Evolutionary conservation across 805 yeast species (phyloP), one percentile per base, ranked within the genome.

Genomic region (Brettanomyces sp.): DNA sequence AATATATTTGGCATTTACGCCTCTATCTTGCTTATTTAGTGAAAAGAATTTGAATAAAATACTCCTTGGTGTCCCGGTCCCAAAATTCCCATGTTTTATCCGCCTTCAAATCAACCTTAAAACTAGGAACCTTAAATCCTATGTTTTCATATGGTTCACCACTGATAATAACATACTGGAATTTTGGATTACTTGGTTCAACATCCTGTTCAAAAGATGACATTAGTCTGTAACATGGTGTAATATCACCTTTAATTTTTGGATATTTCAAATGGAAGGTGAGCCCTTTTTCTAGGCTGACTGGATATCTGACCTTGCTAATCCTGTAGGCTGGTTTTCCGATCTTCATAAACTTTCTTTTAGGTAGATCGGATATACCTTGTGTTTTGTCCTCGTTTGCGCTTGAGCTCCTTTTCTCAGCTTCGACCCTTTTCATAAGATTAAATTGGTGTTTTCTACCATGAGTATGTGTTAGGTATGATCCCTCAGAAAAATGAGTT

Each of bases 101-200:
- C 21, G 67, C 70, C 5, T 49, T 43, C 42, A 56, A 48, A 49
- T 74, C 79, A 12, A 79, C 67, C 23, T 79, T 77, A 21, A 58
- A 68, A 13, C 78, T 70, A 1, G 95, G 95, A 11, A 93, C 70
- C 48, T 86, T 81, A 47, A 91, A 68, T 1, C 83, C 85, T 8
- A 88, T 69, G 48, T 82, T 87, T 49, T 88, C 91, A 61, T 87
- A 93, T 1, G 97, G 97, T 59, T 88, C 96, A 3, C 83, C 93
- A n/a, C 89, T 80, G 0, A 90, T 65, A 9, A 90, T 80, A 51
- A 93, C 55, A 59, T 81, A 90, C 63, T 85, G 95, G 62, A 59
- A 79, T 8, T 69, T 66, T 32, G 73, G 67, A 44, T 77, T 77
- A 55, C 56, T 43, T 12, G 35, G 14, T 55, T 74, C 77, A 4